A percentile compares a stretch with the other conserved stretches of the same genome.
These are phyloP conservation scores for Peronospora belbahrii DNA, from an alignment of 352 stramenopile species.

Conservation along the genomic window DNA sequence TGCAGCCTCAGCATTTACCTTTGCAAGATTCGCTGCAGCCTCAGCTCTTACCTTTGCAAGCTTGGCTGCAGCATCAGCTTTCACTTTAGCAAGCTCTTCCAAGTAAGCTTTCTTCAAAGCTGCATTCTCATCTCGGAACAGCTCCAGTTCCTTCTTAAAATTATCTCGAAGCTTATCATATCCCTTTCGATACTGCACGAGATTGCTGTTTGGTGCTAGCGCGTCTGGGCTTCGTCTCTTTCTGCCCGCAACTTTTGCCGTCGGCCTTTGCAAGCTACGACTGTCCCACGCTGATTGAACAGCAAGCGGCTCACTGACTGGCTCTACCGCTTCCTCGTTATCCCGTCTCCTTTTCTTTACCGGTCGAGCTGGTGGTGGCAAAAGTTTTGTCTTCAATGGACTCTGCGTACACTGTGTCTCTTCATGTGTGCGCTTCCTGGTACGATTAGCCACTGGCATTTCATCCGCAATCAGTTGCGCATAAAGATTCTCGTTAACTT, in stretches of 20 bases:
- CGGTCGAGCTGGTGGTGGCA: conserved; percentile 10
- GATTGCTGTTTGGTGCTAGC: conserved; percentile 6
- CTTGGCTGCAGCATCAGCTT: neutral
- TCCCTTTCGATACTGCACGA: conserved; percentile 2
- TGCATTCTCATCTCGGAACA: conserved; percentile 4
- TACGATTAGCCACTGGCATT: conserved; percentile 13
- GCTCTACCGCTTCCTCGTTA: conserved; percentile 1
- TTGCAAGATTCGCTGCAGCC: conserved; percentile 8
- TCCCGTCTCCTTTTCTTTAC: conserved; percentile 14
- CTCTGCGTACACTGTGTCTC: conserved; percentile 26
- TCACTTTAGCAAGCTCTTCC: conserved; percentile 5
- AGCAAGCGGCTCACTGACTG: conserved; percentile 1
- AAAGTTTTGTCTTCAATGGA: conserved; percentile 6
- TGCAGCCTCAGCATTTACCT: too few relatives aligned
- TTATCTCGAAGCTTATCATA: neutral
- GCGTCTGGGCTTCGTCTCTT: conserved; percentile 4
- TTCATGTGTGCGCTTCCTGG: conserved; percentile 21
- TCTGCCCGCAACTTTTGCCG: conserved; percentile 10
- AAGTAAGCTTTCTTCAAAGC: conserved; percentile 9
- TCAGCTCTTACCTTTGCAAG: conserved; percentile 4
- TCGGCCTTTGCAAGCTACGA: neutral
- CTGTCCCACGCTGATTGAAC: neutral
- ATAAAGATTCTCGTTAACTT: conserved; percentile 15
- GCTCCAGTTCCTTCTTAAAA: conserved; percentile 2
- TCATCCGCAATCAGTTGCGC: conserved; percentile 17